Evolutionary conservation across 148 eudicot genomes (phyloP).

Genomic region (Amaranthus palmeri): DNA sequence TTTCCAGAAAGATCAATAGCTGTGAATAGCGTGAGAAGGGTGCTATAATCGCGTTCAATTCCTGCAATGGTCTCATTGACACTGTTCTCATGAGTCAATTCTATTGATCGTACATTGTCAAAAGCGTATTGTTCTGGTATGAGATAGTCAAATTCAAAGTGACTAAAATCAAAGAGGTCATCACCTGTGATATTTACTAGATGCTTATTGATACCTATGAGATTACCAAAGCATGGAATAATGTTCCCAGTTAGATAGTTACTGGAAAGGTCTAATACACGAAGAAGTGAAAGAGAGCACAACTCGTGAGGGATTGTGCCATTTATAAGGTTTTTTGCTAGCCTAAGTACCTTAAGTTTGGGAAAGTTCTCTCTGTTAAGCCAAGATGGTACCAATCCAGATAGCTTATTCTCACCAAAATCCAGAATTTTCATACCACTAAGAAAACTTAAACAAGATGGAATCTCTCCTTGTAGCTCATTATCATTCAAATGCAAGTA

Average conservation of each 20-base stretch:
- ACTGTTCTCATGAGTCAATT: too few relatives aligned
- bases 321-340: slow-evolving; percentile 4
- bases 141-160: too few relatives aligned
- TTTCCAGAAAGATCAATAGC: slow-evolving; percentile 30
- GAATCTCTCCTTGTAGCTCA: slow-evolving; percentile 5
- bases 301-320: slow-evolving; percentile 11
- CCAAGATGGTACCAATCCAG: not conserved
- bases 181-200: too few relatives aligned
- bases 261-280: slow-evolving; percentile 11
- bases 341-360: not conserved
- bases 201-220: slow-evolving; percentile 6
- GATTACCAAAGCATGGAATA: not conserved
- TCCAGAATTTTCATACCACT: not conserved
- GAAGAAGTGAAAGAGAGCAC: slow-evolving; percentile 12
- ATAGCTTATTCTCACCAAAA: slow-evolving; percentile 14
- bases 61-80: slow-evolving; percentile 15
- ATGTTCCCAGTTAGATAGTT: slow-evolving; percentile 10
- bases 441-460: not conserved
- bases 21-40: not conserved
- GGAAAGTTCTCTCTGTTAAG: not conserved
- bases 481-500: slow-evolving; percentile 14
- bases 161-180: not conserved
- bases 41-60: slow-evolving; percentile 13
- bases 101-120: too few relatives aligned
- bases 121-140: too few relatives aligned